Evolutionary conservation across 306 rosid genomes (phyloP), one percentile per base, ranked within the genome.

Genomic region (Urtica urens): DNA sequence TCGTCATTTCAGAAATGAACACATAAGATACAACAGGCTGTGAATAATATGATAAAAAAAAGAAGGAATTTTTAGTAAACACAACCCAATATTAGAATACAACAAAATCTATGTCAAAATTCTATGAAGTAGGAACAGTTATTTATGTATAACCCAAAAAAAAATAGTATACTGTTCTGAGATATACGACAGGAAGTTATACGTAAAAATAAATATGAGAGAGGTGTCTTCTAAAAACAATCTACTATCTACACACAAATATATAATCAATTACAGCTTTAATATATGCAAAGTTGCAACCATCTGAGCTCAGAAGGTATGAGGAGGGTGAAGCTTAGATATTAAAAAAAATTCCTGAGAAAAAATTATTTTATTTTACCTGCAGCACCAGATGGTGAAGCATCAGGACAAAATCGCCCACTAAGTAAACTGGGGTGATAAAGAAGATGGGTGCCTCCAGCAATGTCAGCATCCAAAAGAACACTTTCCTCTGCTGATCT

Each of bases 371-470:
- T 44, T 21, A 48, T 48, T 71, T 53, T 52, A 82, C 99, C 99
- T 84, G 99, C 67, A 46, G 95, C 83, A 58, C 95, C 94, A 49
- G 70, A 66, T 38, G 99, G 99, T 26, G 99, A 90, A 82, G 95
- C 99, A 69, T 85, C 99, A 51, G 99, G 95, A 69, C 99, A 90
- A 71, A 77, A 90, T 53, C 95, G 78, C 44, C 99, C 99, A 35
- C 65, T 77, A 44, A 90, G 95, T 74, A 90, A 69, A 71, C 83
- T 65, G 19, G 99, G 99, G 64, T 85, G 99, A 69, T 90, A 90
- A 38, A 90, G 94, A 58, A 90, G 81, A 69, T 90, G 95, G 73
- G 82, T 66, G 74, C 65, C 67, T 57, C 93, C 92, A 52, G 85
- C 94, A 67, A 90, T 75, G 65, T 90, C 99, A 53, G 81, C 90